phyloP scores from a whole-genome alignment of 495 filamentous ascomycete genomes.

The Cetradonia linearis region DNA sequence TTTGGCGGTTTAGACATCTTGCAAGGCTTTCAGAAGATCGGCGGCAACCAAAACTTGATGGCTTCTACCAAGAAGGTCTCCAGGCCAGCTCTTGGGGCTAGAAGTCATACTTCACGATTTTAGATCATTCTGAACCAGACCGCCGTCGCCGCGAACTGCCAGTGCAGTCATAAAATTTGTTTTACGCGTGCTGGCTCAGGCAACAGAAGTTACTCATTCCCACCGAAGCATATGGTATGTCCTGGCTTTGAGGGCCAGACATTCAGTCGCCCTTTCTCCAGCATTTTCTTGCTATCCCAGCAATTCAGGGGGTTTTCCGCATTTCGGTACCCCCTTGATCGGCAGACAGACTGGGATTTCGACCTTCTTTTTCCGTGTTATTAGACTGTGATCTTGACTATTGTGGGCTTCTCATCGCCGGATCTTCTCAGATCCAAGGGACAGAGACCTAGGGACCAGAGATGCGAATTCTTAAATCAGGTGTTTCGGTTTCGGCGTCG shows the following conservation, averaged over 20 bases:
- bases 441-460: not conserved
- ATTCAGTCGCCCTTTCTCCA: not conserved
- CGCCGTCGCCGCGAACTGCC: not conserved
- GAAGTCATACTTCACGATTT: constrained; percentile 38
- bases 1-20: constrained; percentile 70
- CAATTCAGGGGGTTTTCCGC: not conserved
- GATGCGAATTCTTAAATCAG: not conserved
- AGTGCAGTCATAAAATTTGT: not conserved
- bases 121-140: constrained; percentile 18
- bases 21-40: constrained; percentile 85
- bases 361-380: not conserved
- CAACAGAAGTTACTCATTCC: no score
- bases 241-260: not conserved
- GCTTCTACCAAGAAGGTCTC: constrained; percentile 28
- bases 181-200: not conserved
- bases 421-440: not conserved
- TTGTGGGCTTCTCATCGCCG: not conserved
- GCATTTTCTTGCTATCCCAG: not conserved
- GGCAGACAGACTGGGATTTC: not conserved
- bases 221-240: not conserved
- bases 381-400: not conserved
- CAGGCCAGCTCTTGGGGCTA: constrained; percentile 34
- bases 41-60: constrained; percentile 38
- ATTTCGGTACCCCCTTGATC: not conserved
- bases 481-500: not conserved